Conservation (phyloP, 257 asterid genomes). For the Mitragyna speciosa region DNA sequence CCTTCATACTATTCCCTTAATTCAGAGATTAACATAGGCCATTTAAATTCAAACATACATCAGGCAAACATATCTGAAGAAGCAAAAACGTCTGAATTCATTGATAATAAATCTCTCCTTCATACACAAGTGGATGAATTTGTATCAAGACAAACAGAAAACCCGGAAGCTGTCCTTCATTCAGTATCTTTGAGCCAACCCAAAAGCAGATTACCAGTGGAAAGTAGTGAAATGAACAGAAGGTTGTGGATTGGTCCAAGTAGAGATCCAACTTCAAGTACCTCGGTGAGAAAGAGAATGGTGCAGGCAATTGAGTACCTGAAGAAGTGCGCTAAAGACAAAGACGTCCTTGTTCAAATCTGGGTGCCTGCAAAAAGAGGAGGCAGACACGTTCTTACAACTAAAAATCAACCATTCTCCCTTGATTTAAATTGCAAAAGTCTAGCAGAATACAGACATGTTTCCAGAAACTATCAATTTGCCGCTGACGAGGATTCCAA, state of each 20-base stretch:
- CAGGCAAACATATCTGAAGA: conserved; percentile 35
- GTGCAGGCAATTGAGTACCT: conserved; percentile 60
- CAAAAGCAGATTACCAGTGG: conserved; percentile 27
- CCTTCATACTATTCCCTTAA: conserved; percentile 31
- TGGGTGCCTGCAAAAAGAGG: conserved; percentile 71
- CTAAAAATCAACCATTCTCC: conserved; percentile 60
- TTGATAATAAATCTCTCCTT: conserved; percentile 17
- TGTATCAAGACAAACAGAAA: conserved; percentile 23
- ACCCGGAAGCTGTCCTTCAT: conserved; percentile 26
- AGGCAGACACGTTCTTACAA: conserved; percentile 59
- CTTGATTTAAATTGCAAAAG: conserved; percentile 46
- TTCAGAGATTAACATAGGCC: conserved; percentile 26
- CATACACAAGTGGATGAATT: conserved; percentile 37
- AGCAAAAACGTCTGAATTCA: conserved; percentile 23
- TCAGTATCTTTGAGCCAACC: conserved; percentile 33
- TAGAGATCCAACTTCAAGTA: conserved; percentile 34
- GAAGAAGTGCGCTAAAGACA: conserved; percentile 43
- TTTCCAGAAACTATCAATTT: conserved; percentile 50
- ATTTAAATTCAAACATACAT: conserved; percentile 21
- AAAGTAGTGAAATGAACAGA: conserved; percentile 39
- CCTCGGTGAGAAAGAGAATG: conserved; percentile 44
- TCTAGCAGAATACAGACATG: conserved; percentile 54
- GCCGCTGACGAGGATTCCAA: conserved; percentile 57
- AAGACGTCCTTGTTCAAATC: conserved; percentile 62
- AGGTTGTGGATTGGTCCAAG: conserved; percentile 54